Base-by-base conservation (phyloP, 192 early-diverging fungal genomes). In the Dissophora globulifera region DNA sequence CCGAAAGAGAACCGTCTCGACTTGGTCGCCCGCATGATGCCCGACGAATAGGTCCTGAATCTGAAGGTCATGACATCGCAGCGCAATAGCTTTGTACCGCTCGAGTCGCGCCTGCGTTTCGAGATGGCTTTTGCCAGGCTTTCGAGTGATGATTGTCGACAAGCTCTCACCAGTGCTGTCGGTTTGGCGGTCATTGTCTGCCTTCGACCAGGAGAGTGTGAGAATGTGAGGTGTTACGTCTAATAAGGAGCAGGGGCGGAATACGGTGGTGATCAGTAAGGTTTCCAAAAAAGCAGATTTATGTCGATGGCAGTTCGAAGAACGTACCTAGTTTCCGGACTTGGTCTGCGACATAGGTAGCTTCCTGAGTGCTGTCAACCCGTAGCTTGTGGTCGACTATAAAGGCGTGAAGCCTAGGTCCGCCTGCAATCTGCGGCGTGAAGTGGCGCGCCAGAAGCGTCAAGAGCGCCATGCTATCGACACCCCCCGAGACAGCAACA, bases 371-470 rank as follows among this genome's bases (percentile, higher is more conserved):
- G 35, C 79, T 86, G 29, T 70, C 56, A 23, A 61, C 40, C 31
- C 82, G 42, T n/a, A 84, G 52, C 33, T 66, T 63, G 48, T 86
- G 83, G 48, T 86, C 83, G 13, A 86, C 79, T 7, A 80, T 84
- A n/a, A 86, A 68, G 9, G 83, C 85, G 26, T 67, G 68, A 17
- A 68, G 48, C 25, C 17, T 20, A 1, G 31, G 6, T 13, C 20
- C 8, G 22, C 20, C 16, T 22, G 41, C 5, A 47, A 5, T 41
- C 42, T 25, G 20, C 52, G 19, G 19, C 12, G 26, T 26, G 27
- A 47, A 69, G 38, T 69, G 51, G 1, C 53, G 40, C 2, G 58
- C 40, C 40, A 81, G 31, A 31, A 81, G 50, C 20, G 71, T 76
- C 13, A 49, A 56, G 15, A 81, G 30, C 1, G 71, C 62, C 71